phyloP scores from a whole-genome alignment of 2,329 filamentous ascomycete species.

The Fusarium setosum region DNA sequence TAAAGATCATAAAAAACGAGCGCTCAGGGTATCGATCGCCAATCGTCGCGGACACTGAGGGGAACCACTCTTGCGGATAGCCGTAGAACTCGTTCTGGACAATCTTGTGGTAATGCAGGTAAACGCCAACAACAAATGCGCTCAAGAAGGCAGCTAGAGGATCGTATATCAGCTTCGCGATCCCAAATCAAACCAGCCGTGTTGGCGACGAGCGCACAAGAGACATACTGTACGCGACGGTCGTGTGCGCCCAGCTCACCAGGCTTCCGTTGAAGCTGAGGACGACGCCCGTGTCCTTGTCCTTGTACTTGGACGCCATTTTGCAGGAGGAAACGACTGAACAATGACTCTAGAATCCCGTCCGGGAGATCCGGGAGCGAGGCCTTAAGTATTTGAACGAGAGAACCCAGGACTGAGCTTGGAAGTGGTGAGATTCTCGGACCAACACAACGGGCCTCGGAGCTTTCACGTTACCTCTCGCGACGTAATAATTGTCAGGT shows the following conservation, averaged over 20 bases:
- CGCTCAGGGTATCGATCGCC: constrained; percentile 97
- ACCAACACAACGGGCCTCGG: constrained; percentile 40
- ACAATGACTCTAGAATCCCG: constrained; percentile 41
- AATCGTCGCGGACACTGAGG: constrained; percentile 95
- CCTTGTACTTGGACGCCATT: constrained; percentile 66
- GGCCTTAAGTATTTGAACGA: constrained; percentile 24
- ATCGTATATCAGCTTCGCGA: constrained; percentile 32
- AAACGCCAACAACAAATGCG: constrained; percentile 82
- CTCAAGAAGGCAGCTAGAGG: constrained; percentile 83
- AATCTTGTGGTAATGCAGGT: constrained; percentile 94
- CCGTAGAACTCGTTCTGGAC: constrained; percentile 97
- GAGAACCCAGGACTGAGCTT: constrained; percentile 20
- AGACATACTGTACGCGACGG: constrained; percentile 79
- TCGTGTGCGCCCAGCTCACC: constrained; percentile 90
- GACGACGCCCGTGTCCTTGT: constrained; percentile 71
- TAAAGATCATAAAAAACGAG: constrained; percentile 97
- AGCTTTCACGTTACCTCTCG: constrained; percentile 40
- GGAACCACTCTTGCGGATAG: constrained; percentile 96
- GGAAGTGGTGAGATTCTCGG: constrained; percentile 43
- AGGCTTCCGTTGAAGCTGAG: constrained; percentile 84
- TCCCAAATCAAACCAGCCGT: background rate
- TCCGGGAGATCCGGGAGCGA: constrained; percentile 47
- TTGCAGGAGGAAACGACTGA: constrained; percentile 36
- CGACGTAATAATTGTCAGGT: constrained; percentile 42
- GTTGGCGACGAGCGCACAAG: background rate